Base-by-base conservation (phyloP, 441 rosid species). In the Geranium incanum region DNA sequence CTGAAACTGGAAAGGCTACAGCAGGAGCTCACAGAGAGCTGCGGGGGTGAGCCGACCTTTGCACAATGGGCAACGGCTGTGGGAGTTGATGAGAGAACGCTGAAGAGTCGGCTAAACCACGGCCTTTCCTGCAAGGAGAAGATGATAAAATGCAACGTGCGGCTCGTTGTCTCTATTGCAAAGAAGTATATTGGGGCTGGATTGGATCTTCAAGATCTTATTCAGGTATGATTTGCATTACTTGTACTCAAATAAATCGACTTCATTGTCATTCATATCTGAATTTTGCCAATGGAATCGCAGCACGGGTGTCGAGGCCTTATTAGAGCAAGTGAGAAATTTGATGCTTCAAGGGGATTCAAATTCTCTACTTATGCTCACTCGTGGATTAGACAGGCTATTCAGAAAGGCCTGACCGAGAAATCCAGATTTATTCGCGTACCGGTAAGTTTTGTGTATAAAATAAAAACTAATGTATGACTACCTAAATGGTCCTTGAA, bases 331-430 rank as follows among this genome's bases (percentile, higher is more conserved):
- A 77, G 94, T 60, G 97, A 91, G 83, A 94, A 88, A 80, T 94
- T 94, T 78, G 97, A 94, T 82, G 92, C 94, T 70, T 85, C 97
- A 36, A 92, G 86, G 77, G 99, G 99, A 78, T 94, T 90, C 78
- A 94, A 89, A 79, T 91, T 94, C 74, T 94, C 99, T 59, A 94
- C 97, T 15, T 94, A 94, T 78, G 99, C 92, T 6, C 96, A 94
- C 72, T 94, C 97, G 97, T 94, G 99, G 99, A 90, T 92, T 72
- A 94, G 86, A 71, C 99, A 94, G 81, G 91, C 97, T 12, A 87
- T 94, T 60, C 78, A 95, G 70, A 94, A 84, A 81, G 85, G 91
- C 74, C 97, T 94, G 18, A 86, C 95, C 21, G 93, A 90, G 74
- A 93, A 87, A 71, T 88, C 97, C 9, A 84, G 97, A 80, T 86